Conservation (phyloP, 495 filamentous ascomycete genomes). For the Talaromyces wortmannii region DNA sequence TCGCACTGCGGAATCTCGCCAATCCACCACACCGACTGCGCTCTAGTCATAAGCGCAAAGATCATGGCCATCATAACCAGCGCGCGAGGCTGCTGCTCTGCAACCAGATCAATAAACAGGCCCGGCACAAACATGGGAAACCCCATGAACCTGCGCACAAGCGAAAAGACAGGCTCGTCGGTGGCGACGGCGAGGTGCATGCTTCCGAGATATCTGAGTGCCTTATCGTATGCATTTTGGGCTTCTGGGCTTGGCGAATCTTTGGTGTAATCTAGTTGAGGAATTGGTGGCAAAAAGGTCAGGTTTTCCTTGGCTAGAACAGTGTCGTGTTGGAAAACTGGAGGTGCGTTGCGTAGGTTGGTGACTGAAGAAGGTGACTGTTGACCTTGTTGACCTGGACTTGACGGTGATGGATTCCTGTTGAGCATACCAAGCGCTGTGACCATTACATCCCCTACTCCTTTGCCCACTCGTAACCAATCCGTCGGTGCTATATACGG, state of each 20-base stretch:
- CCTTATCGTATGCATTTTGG: conserved; percentile 21
- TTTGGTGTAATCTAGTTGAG: neutral
- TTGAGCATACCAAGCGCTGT: conserved; percentile 7
- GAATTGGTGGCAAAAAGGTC: neutral
- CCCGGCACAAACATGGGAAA: conserved; percentile 28
- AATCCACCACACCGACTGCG: conserved; percentile 33
- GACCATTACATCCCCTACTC: neutral
- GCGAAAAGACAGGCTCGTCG: conserved; percentile 9
- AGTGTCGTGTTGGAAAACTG: conserved; percentile 11
- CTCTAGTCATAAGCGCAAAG: conserved; percentile 23
- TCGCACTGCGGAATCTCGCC: conserved; percentile 29
- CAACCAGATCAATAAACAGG: conserved; percentile 24
- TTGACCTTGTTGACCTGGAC: conserved; percentile 6
- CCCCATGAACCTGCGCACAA: conserved; percentile 22
- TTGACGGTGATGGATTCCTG: too few relatives aligned
- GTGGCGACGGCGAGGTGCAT: conserved; percentile 18
- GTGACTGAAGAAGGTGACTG: conserved; percentile 5
- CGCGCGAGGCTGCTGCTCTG: conserved; percentile 25
- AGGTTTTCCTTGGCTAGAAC: conserved; percentile 6
- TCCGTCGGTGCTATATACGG: neutral
- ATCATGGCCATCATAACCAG: conserved; percentile 26
- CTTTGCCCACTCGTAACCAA: neutral
- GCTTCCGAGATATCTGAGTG: conserved; percentile 24
- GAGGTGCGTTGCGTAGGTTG: conserved; percentile 10
- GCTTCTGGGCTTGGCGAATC: conserved; percentile 10